Evolutionary conservation across 768 basidiomycete genomes (phyloP).

Genomic region (Hygrophorus russula): DNA sequence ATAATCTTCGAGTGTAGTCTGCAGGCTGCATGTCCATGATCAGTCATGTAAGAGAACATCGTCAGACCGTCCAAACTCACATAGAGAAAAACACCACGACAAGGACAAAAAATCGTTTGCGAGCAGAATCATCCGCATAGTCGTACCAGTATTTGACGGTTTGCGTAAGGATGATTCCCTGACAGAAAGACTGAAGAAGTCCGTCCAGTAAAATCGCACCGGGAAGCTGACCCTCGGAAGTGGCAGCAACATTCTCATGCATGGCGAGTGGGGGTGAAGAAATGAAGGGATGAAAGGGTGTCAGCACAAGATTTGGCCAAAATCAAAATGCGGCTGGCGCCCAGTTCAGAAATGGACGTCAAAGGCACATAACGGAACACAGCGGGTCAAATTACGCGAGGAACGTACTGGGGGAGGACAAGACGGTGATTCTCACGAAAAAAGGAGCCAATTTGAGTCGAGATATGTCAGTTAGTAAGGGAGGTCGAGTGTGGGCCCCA

Average conservation of each 20-base stretch:
- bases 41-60: background rate
- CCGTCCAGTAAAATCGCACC: conserved; percentile 34
- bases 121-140: conserved; percentile 31
- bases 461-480: no score
- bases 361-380: no score
- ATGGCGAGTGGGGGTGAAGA: conserved; percentile 8
- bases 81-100: conserved; percentile 27
- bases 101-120: conserved; percentile 29
- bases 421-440: no score
- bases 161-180: conserved; percentile 31
- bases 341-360: no score
- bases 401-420: no score
- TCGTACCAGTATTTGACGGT: conserved; percentile 28
- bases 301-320: no score
- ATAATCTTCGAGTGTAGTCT: conserved; percentile 29
- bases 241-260: conserved; percentile 15
- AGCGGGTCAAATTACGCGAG: no score
- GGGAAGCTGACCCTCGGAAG: conserved; percentile 18
- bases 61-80: conserved; percentile 18
- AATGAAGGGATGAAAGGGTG: background rate
- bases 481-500: no score
- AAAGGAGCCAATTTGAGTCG: no score
- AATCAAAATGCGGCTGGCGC: no score
- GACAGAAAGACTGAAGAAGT: conserved; percentile 35
- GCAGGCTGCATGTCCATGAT: conserved; percentile 17